These are phyloP conservation scores for Phlyctochytrium bullatum DNA, from an alignment of 192 early-diverging fungal species.

Conservation along the genomic window DNA sequence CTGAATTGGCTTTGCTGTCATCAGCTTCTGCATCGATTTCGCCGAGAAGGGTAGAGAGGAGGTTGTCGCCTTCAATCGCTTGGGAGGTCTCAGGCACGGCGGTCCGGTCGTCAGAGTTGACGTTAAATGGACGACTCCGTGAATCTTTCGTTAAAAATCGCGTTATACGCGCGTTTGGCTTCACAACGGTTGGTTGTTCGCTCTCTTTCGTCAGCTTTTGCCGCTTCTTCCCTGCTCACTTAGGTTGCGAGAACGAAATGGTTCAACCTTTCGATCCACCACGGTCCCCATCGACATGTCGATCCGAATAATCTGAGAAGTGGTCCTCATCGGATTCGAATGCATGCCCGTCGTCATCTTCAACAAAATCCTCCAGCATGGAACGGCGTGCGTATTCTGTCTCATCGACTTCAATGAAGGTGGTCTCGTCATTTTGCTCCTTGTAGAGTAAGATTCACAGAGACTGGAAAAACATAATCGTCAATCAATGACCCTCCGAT, in stretches of 20 bases:
- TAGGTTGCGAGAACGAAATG: slow-evolving; percentile 14
- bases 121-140: slow-evolving; percentile 14
- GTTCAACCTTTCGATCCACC: slow-evolving; percentile 17
- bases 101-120: slow-evolving; percentile 2
- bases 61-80: slow-evolving; percentile 23
- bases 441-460: neutral
- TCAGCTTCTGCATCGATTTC: slow-evolving; percentile 21
- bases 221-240: slow-evolving; percentile 38
- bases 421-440: neutral
- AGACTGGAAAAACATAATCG: too few species aligned
- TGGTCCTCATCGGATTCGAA: slow-evolving; percentile 62
- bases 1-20: neutral
- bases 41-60: slow-evolving; percentile 36
- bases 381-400: neutral
- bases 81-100: slow-evolving; percentile 9
- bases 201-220: neutral
- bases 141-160: slow-evolving; percentile 41
- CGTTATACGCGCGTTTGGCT: slow-evolving; percentile 33
- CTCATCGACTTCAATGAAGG: neutral
- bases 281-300: slow-evolving; percentile 28
- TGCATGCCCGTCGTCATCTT: slow-evolving; percentile 66
- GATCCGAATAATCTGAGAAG: slow-evolving; percentile 52
- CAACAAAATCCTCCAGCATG: slow-evolving; percentile 31
- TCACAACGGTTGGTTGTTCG: slow-evolving; percentile 16
- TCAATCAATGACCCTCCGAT: too few species aligned